Percentiles rank a stretch among this genome's conserved stretches.
phyloP scores from a whole-genome alignment of 2,329 filamentous ascomycete genomes.

The Clarireedia hainanense region DNA sequence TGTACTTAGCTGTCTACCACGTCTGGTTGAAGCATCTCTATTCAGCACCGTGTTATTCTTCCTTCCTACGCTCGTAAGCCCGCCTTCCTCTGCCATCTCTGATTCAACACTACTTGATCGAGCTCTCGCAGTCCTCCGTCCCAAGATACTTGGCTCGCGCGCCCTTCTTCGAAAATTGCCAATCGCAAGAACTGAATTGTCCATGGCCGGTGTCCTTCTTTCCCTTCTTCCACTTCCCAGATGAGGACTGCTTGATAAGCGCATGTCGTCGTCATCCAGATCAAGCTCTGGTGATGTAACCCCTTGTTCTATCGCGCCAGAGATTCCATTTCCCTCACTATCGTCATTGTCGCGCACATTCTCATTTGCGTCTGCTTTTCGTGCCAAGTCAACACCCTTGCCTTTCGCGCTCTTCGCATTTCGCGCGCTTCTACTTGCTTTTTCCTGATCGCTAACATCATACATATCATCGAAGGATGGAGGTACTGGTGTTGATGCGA shows the following conservation, averaged over 20 bases:
- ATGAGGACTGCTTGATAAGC: conserved; percentile 24
- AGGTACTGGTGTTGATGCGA: conserved; percentile 4
- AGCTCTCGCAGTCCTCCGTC: conserved; percentile 15
- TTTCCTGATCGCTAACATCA: conserved; percentile 26
- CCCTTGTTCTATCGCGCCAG: neutral
- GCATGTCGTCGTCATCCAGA: conserved; percentile 1
- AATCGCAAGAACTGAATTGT: conserved; percentile 36
- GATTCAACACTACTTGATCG: conserved; percentile 29
- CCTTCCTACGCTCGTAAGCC: conserved; percentile 23
- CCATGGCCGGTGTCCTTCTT: conserved; percentile 17
- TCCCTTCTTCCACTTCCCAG: conserved; percentile 26
- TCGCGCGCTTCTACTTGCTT: conserved; percentile 11
- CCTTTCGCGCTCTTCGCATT: conserved; percentile 14
- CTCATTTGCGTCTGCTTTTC: neutral
- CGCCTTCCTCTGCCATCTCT: conserved; percentile 22
- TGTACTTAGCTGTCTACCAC: conserved; percentile 29
- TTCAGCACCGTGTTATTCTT: conserved; percentile 21
- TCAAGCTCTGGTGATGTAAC: neutral
- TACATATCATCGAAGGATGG: conserved; percentile 23
- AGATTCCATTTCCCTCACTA: neutral
- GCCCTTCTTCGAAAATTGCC: conserved; percentile 49
- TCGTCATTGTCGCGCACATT: neutral
- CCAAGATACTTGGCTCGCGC: conserved; percentile 37
- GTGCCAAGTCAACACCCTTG: conserved; percentile 10
- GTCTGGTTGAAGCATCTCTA: conserved; percentile 29